phyloP scores from a whole-genome alignment of 768 basidiomycete species.

The Lactifluus pinguis region DNA sequence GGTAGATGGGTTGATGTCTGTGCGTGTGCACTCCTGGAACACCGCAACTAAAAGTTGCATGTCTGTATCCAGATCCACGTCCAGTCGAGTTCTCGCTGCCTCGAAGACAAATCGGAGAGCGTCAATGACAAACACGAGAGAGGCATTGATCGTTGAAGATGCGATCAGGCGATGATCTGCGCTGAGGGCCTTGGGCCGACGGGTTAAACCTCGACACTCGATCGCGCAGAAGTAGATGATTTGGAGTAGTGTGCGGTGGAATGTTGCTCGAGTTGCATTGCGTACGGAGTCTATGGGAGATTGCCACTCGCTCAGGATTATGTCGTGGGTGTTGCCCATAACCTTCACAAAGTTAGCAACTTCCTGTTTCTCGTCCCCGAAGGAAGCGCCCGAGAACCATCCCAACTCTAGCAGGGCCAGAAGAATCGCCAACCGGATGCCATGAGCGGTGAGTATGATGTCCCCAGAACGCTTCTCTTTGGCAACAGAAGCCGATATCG shows the following conservation, averaged over 20 bases:
- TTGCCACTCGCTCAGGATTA: conserved; percentile 68
- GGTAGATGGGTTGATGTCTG: conserved; percentile 59
- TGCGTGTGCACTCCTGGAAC: conserved; percentile 71
- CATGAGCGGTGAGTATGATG: conserved; percentile 78
- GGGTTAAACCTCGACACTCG: conserved; percentile 45
- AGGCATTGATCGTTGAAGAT: conserved; percentile 49
- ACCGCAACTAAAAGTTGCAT: conserved; percentile 74
- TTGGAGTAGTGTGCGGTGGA: conserved; percentile 75
- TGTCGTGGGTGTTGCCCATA: conserved; percentile 48
- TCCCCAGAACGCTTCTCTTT: conserved; percentile 66
- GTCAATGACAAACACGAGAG: conserved; percentile 58
- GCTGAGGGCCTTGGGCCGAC: conserved; percentile 41
- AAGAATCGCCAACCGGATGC: conserved; percentile 62
- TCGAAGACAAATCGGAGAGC: conserved; percentile 56
- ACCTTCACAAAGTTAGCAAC: conserved; percentile 53
- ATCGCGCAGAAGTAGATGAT: conserved; percentile 70
- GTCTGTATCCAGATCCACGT: conserved; percentile 66
- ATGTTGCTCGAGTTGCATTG: conserved; percentile 50
- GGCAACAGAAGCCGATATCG: conserved; percentile 58
- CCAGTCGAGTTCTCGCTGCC: conserved; percentile 45
- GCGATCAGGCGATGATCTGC: conserved; percentile 57
- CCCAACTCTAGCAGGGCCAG: conserved; percentile 71
- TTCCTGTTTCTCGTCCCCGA: conserved; percentile 33
- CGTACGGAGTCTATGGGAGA: conserved; percentile 67
- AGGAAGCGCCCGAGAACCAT: conserved; percentile 59